Evolutionary conservation across 208 protist species (phyloP).

Genomic region (Giardia duodenalis): DNA sequence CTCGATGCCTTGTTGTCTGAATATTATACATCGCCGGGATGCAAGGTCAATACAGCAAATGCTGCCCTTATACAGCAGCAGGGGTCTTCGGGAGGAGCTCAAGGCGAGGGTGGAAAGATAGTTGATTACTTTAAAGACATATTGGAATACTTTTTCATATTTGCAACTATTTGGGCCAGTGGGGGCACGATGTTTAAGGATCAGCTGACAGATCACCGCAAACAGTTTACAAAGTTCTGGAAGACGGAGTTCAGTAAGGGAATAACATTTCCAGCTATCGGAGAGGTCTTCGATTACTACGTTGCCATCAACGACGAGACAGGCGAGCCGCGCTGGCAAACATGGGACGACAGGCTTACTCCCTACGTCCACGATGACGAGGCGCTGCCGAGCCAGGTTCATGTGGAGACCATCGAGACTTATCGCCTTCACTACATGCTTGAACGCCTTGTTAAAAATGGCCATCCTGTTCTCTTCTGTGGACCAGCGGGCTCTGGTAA

Average conservation of each 20-base stretch:
- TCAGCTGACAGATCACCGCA: conserved; percentile 59
- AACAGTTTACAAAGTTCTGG: conserved; percentile 74
- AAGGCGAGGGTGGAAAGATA: not conserved
- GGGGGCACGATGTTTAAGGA: conserved; percentile 75
- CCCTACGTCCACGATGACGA: conserved; percentile 67
- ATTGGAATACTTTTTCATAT: conserved; percentile 83
- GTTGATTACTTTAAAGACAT: conserved; percentile 20
- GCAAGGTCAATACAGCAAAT: conserved; percentile 6
- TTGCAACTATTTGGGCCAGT: conserved; percentile 83
- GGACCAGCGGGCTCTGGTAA: conserved; percentile 85
- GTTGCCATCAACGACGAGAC: conserved; percentile 62
- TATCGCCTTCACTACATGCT: conserved; percentile 77
- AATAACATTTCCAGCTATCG: conserved; percentile 53
- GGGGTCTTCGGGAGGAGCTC: not conserved
- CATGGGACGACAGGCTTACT: conserved; percentile 69
- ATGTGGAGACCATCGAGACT: conserved; percentile 65
- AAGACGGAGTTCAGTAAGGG: conserved; percentile 42
- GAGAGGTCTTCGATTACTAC: conserved; percentile 81
- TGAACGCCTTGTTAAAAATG: conserved; percentile 69
- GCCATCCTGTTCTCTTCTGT: conserved; percentile 78
- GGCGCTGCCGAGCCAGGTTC: conserved; percentile 56
- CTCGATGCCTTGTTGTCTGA: conserved; percentile 66
- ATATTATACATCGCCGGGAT: not conserved
- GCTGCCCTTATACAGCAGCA: not conserved
- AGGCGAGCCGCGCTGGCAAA: conserved; percentile 50